phyloP scores from a whole-genome alignment of 805 yeast genomes.

The Candida sonorensis region DNA sequence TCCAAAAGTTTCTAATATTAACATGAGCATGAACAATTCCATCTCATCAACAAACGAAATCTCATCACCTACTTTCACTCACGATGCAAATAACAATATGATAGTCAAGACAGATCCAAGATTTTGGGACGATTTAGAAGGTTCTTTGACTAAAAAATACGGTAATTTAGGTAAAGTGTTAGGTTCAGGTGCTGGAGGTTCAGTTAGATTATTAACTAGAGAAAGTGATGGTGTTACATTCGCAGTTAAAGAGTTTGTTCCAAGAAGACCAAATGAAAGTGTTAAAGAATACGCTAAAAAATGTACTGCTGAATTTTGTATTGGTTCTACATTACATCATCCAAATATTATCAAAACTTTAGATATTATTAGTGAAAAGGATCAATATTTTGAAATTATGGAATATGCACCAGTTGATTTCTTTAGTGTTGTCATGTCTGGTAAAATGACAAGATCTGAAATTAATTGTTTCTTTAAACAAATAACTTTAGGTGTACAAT shows the following conservation, averaged over 20 bases:
- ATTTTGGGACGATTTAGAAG: slow-evolving; percentile 44
- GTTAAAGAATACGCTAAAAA: slow-evolving; percentile 76
- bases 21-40: no score
- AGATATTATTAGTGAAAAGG: slow-evolving; percentile 64
- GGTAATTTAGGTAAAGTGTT: slow-evolving; percentile 68
- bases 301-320: slow-evolving; percentile 84
- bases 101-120: slow-evolving; percentile 30
- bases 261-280: slow-evolving; percentile 62
- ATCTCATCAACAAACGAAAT: no score
- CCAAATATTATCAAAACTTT: slow-evolving; percentile 75
- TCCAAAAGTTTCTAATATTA: slow-evolving; percentile 15
- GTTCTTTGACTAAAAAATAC: slow-evolving; percentile 51
- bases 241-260: slow-evolving; percentile 80
- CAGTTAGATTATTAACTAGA: slow-evolving; percentile 65
- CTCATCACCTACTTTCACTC: slow-evolving; percentile 31
- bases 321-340: slow-evolving; percentile 76
- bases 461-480: slow-evolving; percentile 79
- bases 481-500: slow-evolving; percentile 62
- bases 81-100: slow-evolving; percentile 34
- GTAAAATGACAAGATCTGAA: slow-evolving; percentile 73
- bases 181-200: slow-evolving; percentile 87
- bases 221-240: slow-evolving; percentile 64
- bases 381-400: slow-evolving; percentile 75
- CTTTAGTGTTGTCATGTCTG: slow-evolving; percentile 83
- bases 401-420: slow-evolving; percentile 82